Conservation (phyloP, 257 asterid species). For the Plantago major region DNA sequence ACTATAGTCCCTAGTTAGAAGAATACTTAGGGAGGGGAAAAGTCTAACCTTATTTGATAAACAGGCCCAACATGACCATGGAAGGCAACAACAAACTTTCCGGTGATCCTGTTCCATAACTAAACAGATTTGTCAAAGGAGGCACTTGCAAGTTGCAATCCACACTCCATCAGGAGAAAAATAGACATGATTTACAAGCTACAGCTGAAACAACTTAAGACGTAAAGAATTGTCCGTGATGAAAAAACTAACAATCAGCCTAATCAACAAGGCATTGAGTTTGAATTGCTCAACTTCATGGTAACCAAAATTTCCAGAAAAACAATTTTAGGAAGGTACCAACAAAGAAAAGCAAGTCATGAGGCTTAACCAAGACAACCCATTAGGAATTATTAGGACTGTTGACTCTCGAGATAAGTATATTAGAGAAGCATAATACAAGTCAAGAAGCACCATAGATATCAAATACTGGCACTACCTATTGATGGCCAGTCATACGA, state of each 20-base stretch:
- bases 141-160: slow-evolving; percentile 97
- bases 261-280: too few species aligned
- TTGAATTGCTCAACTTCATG: too few species aligned
- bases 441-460: too few species aligned
- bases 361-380: too few species aligned
- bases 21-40: slow-evolving; percentile 14
- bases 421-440: too few species aligned
- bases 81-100: slow-evolving; percentile 81
- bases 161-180: slow-evolving; percentile 95
- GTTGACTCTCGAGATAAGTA: too few species aligned
- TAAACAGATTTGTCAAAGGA: slow-evolving; percentile 94
- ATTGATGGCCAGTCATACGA: slow-evolving; percentile 98
- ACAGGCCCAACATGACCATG: slow-evolving; percentile 98
- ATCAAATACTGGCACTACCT: slow-evolving; percentile 34
- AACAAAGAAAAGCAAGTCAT: too few species aligned
- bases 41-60: slow-evolving; percentile 79
- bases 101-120: slow-evolving; percentile 89
- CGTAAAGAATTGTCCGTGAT: background rate
- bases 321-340: too few species aligned
- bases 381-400: too few species aligned
- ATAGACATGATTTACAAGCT: slow-evolving; percentile 95
- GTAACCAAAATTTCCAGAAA: too few species aligned
- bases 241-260: too few species aligned
- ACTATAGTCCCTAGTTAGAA: slow-evolving; percentile 1
- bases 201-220: slow-evolving; percentile 21